A percentile compares a stretch with the other conserved stretches of the same genome.
Conservation (phyloP, 495 filamentous ascomycete genomes). For the Staphylotrichum longicolle region DNA sequence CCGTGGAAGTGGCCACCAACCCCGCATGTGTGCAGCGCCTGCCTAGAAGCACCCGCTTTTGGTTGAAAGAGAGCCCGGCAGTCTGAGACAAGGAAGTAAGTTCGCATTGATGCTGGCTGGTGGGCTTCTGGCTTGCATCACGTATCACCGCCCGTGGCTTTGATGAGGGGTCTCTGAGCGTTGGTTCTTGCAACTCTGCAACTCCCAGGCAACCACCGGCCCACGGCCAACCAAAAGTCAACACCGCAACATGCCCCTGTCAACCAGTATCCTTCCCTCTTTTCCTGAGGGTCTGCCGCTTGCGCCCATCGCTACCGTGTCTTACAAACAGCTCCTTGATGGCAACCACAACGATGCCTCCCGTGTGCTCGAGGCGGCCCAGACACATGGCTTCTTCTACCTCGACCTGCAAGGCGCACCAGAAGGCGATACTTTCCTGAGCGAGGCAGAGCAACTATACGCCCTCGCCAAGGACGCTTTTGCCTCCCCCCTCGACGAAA, state of each 20-base stretch:
- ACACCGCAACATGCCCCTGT: neutral
- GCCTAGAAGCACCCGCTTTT: conserved; percentile 4
- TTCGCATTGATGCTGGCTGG: neutral
- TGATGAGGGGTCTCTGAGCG: neutral
- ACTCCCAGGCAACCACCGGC: neutral
- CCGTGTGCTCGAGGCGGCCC: conserved; percentile 48
- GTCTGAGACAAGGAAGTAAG: neutral
- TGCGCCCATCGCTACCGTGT: conserved; percentile 16
- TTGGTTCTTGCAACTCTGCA: conserved; percentile 1
- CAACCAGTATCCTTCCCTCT: conserved; percentile 1
- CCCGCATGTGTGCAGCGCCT: conserved; percentile 8
- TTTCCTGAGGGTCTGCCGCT: conserved; percentile 17
- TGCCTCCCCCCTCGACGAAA: conserved; percentile 51
- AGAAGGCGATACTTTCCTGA: conserved; percentile 41
- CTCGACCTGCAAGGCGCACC: conserved; percentile 49
- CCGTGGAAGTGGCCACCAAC: neutral
- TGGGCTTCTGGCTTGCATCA: neutral
- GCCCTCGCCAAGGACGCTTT: conserved; percentile 46
- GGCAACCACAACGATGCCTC: conserved; percentile 40
- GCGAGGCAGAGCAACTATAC: conserved; percentile 49
- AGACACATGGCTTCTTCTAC: conserved; percentile 64
- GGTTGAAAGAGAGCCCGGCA: neutral
- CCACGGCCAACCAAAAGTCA: conserved; percentile 1
- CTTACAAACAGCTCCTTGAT: conserved; percentile 41
- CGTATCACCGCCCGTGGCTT: neutral